Conservation (phyloP, 306 rosid genomes). For the Mucuna pruriens region DNA sequence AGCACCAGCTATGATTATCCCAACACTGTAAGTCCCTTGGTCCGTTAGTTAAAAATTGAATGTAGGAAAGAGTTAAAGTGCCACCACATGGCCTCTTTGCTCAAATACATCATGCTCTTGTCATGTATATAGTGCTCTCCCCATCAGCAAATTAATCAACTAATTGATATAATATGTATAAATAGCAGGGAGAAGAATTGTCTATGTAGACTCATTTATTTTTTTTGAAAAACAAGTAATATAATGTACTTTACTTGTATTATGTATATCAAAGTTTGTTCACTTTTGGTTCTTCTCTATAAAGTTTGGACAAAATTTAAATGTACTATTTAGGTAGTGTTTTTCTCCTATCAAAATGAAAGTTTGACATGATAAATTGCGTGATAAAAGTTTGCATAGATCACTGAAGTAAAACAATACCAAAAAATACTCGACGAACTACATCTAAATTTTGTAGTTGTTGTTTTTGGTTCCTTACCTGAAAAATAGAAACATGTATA, state of each 20-base stretch:
- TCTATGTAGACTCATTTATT: neutral
- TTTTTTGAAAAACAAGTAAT: neutral
- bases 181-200: neutral
- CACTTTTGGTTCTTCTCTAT: neutral
- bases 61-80: neutral
- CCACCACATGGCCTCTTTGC: neutral
- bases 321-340: neutral
- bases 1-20: constrained; percentile 64
- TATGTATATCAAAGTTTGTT: neutral
- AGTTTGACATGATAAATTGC: neutral
- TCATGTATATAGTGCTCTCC: neutral
- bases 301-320: neutral
- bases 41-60: constrained; percentile 32
- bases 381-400: neutral
- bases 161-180: neutral
- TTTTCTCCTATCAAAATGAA: neutral
- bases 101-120: neutral
- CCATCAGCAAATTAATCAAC: neutral
- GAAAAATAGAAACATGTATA: neutral
- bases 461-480: neutral
- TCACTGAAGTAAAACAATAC: neutral
- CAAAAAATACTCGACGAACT: neutral
- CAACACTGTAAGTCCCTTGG: constrained; percentile 65
- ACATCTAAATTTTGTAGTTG: neutral
- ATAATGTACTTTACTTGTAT: neutral